A percentile compares a stretch with the other conserved stretches of the same genome.
Conservation (phyloP, 257 asterid species). For the Solanum pennellii region DNA sequence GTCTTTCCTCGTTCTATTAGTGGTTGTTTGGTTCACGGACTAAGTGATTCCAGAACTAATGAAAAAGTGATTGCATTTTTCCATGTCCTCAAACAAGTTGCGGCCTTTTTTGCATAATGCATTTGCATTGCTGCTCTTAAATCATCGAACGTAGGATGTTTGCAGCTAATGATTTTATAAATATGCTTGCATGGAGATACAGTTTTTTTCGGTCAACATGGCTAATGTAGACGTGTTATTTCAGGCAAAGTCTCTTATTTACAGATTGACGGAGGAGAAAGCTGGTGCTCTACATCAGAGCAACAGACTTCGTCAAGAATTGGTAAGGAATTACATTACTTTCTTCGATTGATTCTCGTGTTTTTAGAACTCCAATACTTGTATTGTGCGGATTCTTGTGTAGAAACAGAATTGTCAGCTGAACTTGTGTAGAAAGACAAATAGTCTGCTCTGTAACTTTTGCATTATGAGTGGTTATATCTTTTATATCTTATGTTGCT, state of each 20-base stretch:
- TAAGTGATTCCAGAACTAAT: background rate
- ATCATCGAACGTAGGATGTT: background rate
- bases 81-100: background rate
- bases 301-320: constrained; percentile 58
- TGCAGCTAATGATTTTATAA: background rate
- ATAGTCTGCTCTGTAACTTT: background rate
- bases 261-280: constrained; percentile 64
- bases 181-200: background rate
- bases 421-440: background rate
- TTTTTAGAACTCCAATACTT: background rate
- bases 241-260: constrained; percentile 50
- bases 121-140: background rate
- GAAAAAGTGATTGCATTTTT: background rate
- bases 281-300: constrained; percentile 45
- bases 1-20: background rate
- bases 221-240: background rate
- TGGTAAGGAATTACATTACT: constrained; percentile 31
- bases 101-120: background rate
- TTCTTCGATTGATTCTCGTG: background rate
- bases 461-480: background rate
- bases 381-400: background rate
- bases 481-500: background rate
- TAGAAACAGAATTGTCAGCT: background rate
- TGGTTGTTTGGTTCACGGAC: background rate
- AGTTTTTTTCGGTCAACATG: background rate